Percentiles rank a stretch among this genome's conserved stretches.
phyloP scores from a whole-genome alignment of 2,329 filamentous ascomycete species.

The Phyllosticta ampelicida region DNA sequence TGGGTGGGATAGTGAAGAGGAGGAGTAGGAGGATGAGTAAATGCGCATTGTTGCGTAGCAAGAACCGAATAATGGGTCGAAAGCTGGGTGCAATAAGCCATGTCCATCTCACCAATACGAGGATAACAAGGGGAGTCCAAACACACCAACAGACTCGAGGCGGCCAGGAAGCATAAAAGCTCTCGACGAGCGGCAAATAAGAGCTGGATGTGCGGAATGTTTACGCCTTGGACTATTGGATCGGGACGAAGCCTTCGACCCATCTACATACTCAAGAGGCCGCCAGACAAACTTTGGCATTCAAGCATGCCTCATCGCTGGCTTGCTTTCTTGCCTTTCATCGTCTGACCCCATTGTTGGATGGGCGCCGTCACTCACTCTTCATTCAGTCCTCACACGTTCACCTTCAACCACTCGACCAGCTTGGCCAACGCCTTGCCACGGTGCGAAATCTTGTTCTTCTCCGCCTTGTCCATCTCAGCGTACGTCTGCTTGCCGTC shows the following conservation, averaged over 20 bases:
- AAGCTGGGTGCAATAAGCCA: no score
- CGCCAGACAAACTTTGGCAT: no score
- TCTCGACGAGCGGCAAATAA: background rate
- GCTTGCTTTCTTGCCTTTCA: background rate
- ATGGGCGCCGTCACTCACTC: conserved; percentile 17
- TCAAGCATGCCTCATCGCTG: background rate
- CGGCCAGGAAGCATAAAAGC: background rate
- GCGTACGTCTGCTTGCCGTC: conserved; percentile 78
- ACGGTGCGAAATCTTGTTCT: conserved; percentile 91
- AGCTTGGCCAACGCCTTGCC: conserved; percentile 79
- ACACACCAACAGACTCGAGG: no score
- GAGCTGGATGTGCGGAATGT: background rate
- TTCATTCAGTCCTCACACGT: conserved; percentile 9
- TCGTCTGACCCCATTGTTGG: background rate
- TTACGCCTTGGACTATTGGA: background rate
- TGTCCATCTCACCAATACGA: no score
- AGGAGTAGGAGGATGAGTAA: conserved; percentile 18
- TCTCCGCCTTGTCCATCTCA: conserved; percentile 80
- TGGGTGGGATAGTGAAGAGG: conserved; percentile 17
- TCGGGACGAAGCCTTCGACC: background rate
- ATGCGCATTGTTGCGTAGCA: no score
- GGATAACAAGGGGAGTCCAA: no score
- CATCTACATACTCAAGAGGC: background rate
- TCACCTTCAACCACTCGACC: conserved; percentile 54
- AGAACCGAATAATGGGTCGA: no score